A percentile compares a stretch with the other conserved stretches of the same genome.
Conservation (phyloP, 345 rosid genomes). For the Atalantia buxifolia region DNA sequence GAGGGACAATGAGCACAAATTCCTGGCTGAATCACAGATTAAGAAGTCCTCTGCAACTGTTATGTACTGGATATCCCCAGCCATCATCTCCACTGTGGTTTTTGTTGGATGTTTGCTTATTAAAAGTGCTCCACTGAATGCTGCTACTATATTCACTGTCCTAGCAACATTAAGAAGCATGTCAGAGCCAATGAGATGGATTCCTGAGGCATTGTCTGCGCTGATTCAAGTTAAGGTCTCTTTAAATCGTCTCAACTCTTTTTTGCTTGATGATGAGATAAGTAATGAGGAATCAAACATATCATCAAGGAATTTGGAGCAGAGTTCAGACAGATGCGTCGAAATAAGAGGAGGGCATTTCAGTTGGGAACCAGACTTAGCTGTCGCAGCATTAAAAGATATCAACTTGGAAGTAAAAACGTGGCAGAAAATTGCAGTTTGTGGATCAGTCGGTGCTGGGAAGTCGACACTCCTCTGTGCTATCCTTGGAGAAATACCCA, state of each 20-base stretch:
- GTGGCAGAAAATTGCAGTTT: constrained; percentile 66
- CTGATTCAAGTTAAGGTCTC: constrained; percentile 73
- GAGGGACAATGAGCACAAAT: constrained; percentile 45
- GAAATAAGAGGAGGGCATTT: constrained; percentile 48
- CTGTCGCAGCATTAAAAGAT: constrained; percentile 32
- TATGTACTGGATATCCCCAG: constrained; percentile 72
- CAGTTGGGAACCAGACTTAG: constrained; percentile 63
- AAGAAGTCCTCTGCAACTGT: constrained; percentile 41
- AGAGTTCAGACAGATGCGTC: constrained; percentile 28
- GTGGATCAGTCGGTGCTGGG: constrained; percentile 77
- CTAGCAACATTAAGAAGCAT: constrained; percentile 63
- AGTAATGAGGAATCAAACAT: constrained; percentile 29
- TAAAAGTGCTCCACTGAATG: constrained; percentile 59
- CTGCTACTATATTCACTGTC: constrained; percentile 68
- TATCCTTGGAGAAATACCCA: constrained; percentile 66
- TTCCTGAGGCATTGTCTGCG: constrained; percentile 66
- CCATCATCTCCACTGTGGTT: constrained; percentile 51
- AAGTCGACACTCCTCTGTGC: constrained; percentile 69
- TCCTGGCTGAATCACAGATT: constrained; percentile 50
- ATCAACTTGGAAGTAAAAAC: constrained; percentile 37
- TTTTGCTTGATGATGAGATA: constrained; percentile 65
- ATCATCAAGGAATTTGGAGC: neutral
- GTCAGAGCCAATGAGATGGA: constrained; percentile 61
- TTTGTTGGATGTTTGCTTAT: constrained; percentile 58
- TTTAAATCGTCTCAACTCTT: constrained; percentile 44